phyloP scores from a whole-genome alignment of 805 yeast species.

The Yarrowia sp. region DNA sequence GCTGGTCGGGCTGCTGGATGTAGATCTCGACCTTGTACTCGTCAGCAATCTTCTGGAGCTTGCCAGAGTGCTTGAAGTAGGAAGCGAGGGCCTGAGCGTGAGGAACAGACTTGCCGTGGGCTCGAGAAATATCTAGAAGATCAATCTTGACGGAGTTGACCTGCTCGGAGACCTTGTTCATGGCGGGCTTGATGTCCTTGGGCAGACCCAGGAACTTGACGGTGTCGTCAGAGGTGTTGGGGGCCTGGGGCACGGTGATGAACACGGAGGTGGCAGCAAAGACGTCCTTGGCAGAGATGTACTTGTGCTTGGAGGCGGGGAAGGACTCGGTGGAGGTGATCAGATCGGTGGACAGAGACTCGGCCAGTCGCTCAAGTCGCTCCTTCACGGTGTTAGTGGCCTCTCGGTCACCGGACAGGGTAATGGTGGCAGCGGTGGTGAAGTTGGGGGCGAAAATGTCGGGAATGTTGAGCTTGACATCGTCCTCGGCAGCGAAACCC shows the following conservation, averaged over 20 bases:
- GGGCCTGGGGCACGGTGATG: conserved; percentile 49
- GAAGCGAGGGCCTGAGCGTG: conserved; percentile 82
- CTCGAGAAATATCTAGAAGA: conserved; percentile 80
- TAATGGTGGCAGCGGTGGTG: conserved; percentile 52
- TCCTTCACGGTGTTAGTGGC: conserved; percentile 63
- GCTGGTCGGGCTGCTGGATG: conserved; percentile 56
- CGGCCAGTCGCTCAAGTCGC: conserved; percentile 57
- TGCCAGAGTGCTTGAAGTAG: conserved; percentile 55
- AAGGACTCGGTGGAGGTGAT: conserved; percentile 64
- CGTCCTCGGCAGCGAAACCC: conserved; percentile 39
- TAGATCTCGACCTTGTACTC: conserved; percentile 55
- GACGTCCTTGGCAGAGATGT: conserved; percentile 54
- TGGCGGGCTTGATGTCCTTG: conserved; percentile 64
- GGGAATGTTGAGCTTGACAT: conserved; percentile 45
- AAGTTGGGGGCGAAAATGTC: conserved; percentile 34
- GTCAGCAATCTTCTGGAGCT: conserved; percentile 53
- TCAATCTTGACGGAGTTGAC: conserved; percentile 68
- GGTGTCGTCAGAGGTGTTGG: conserved; percentile 53
- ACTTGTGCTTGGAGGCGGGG: conserved; percentile 72
- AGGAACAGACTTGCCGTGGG: conserved; percentile 78
- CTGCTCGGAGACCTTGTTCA: conserved; percentile 63
- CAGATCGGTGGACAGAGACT: conserved; percentile 56
- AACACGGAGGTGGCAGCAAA: conserved; percentile 48
- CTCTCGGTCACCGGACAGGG: conserved; percentile 75
- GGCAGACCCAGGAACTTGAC: conserved; percentile 67